A percentile compares a stretch with the other conserved stretches of the same genome.
Evolutionary conservation across 495 filamentous ascomycete genomes (phyloP).

Genomic region (Hyaloscypha variabilis): DNA sequence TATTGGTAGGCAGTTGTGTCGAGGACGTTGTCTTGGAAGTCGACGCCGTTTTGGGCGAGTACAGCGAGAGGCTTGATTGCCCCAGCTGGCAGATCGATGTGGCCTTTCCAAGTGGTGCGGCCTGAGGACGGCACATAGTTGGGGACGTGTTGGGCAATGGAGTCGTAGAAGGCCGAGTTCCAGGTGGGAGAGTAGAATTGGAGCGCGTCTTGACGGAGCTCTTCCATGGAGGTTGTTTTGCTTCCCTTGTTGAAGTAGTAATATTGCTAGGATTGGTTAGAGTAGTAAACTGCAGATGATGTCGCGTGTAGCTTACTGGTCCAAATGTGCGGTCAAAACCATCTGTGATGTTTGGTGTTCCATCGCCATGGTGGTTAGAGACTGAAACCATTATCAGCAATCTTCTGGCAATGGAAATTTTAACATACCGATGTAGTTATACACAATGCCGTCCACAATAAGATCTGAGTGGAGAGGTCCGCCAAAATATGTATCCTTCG

Average conservation of each 20-base stretch:
- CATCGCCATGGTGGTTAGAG: constrained; percentile 59
- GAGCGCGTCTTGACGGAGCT: constrained; percentile 50
- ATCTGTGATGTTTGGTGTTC: constrained; percentile 58
- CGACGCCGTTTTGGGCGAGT: constrained; percentile 50
- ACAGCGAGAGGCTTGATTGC: constrained; percentile 51
- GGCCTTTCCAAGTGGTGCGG: constrained; percentile 45
- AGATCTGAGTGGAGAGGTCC: constrained; percentile 59
- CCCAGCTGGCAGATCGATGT: constrained; percentile 47
- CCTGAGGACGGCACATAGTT: constrained; percentile 50
- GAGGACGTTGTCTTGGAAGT: constrained; percentile 60
- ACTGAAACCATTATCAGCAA: constrained; percentile 32
- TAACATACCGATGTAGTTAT: constrained; percentile 43
- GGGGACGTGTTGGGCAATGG: constrained; percentile 54
- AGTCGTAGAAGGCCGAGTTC: constrained; percentile 58
- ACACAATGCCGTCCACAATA: constrained; percentile 59
- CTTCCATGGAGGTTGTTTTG: constrained; percentile 40
- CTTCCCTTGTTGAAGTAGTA: constrained; percentile 59
- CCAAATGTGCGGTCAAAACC: constrained; percentile 62
- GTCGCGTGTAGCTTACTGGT: constrained; percentile 31
- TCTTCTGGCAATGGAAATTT: constrained; percentile 23
- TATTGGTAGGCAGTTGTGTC: constrained; percentile 55
- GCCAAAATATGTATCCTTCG: constrained; percentile 60
- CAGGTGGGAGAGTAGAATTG: constrained; percentile 47
- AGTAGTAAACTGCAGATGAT: neutral
- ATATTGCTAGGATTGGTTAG: constrained; percentile 39